These are phyloP conservation scores for Trichophyton verrucosum DNA, from an alignment of 2,329 filamentous ascomycete species.

Conservation along the genomic window DNA sequence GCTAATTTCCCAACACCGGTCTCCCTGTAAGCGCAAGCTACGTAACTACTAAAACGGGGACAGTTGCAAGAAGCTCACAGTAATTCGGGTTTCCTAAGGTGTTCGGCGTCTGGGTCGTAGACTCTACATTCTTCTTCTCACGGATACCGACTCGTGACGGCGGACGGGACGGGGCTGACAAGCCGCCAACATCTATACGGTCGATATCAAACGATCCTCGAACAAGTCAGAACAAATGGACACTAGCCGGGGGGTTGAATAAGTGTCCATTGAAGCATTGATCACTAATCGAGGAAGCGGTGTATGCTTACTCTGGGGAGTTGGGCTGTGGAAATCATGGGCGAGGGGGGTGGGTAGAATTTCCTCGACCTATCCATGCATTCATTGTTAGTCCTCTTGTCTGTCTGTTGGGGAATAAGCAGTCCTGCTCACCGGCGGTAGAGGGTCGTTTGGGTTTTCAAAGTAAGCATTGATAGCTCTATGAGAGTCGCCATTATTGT, in stretches of 20 bases:
- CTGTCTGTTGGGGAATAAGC: neutral
- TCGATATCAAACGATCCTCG: conserved; percentile 13
- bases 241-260: neutral
- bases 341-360: neutral
- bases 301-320: conserved; percentile 8
- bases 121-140: neutral
- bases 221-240: conserved; percentile 4
- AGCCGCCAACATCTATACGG: conserved; percentile 20
- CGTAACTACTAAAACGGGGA: neutral
- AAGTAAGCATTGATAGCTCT: conserved; percentile 38
- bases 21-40: neutral
- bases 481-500: conserved; percentile 33
- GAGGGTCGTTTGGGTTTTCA: conserved; percentile 27
- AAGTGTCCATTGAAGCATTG: neutral
- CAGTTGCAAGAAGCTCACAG: neutral
- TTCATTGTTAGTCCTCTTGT: neutral
- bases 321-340: conserved; percentile 2
- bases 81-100: neutral
- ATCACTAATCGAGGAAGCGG: neutral
- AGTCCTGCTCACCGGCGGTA: conserved; percentile 15
- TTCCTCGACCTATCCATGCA: neutral
- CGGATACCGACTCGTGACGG: conserved; percentile 32
- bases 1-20: neutral
- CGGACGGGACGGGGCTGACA: conserved; percentile 34
- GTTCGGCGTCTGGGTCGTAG: neutral